These are phyloP conservation scores for Fusarium goolgardi DNA, from an alignment of 2,329 filamentous ascomycete species.

Conservation along the genomic window DNA sequence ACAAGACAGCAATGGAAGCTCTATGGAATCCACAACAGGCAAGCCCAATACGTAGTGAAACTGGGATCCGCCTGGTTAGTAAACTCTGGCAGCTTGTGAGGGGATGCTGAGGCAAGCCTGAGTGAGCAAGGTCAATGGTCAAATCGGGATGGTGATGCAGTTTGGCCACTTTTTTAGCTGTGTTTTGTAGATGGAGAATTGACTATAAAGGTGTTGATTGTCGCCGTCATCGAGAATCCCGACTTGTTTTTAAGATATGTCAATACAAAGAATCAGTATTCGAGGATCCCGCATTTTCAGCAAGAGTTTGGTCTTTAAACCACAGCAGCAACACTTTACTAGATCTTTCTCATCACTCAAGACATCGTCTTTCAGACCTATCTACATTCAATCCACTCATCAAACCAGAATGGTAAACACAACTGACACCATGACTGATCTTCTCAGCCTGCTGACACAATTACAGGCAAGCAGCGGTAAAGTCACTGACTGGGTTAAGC, in stretches of 20 bases:
- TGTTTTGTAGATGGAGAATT: conserved; percentile 2
- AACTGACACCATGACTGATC: background rate
- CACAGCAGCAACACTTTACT: conserved; percentile 15
- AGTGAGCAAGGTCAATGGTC: conserved; percentile 33
- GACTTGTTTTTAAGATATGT: conserved; percentile 35
- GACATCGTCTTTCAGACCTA: conserved; percentile 7
- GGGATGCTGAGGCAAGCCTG: conserved; percentile 44
- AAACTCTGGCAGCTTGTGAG: conserved; percentile 28
- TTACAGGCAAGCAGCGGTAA: conserved; percentile 39
- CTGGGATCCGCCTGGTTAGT: conserved; percentile 18
- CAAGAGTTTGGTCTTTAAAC: conserved; percentile 9
- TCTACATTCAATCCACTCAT: conserved; percentile 9
- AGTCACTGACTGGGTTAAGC: conserved; percentile 87
- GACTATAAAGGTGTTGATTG: conserved; percentile 41
- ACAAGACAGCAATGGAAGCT: conserved; percentile 16
- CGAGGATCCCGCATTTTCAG: conserved; percentile 35
- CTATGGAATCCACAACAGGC: conserved; percentile 16
- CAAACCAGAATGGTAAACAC: conserved; percentile 45
- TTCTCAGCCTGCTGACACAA: conserved; percentile 25
- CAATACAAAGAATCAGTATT: conserved; percentile 34
- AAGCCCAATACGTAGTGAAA: background rate
- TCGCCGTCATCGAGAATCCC: conserved; percentile 33
- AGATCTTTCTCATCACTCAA: conserved; percentile 28
- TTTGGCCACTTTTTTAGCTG: conserved; percentile 21
- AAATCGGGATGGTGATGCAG: conserved; percentile 18